phyloP scores from a whole-genome alignment of 768 basidiomycete genomes.

The Paxillus ammoniavirescens region DNA sequence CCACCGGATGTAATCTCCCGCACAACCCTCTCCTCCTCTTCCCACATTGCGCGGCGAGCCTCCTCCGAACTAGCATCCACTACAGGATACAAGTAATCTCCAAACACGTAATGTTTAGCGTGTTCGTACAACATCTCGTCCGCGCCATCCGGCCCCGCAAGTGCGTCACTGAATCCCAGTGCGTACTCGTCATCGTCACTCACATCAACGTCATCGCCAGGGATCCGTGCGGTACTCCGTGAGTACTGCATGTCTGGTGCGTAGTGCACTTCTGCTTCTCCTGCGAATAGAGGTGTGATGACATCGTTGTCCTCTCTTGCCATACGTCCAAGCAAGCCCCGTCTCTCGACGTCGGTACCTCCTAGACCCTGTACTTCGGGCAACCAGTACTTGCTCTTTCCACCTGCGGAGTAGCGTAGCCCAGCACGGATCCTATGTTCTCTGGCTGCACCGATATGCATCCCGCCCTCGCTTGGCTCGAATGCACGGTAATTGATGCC shows the following conservation, averaged over 20 bases:
- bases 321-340: slow-evolving; percentile 25
- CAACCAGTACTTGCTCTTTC: slow-evolving; percentile 93
- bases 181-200: slow-evolving; percentile 35
- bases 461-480: slow-evolving; percentile 90
- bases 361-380: slow-evolving; percentile 57
- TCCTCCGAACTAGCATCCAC: slow-evolving; percentile 77
- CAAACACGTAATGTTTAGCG: slow-evolving; percentile 79
- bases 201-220: slow-evolving; percentile 30
- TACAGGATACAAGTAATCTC: slow-evolving; percentile 87
- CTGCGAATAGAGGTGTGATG: slow-evolving; percentile 70
- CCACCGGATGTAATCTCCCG: slow-evolving; percentile 20
- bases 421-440: slow-evolving; percentile 89
- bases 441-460: slow-evolving; percentile 87
- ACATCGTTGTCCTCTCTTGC: slow-evolving; percentile 48
- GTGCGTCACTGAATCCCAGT: slow-evolving; percentile 24
- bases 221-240: slow-evolving; percentile 15
- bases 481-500: slow-evolving; percentile 97
- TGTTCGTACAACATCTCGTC: slow-evolving; percentile 79
- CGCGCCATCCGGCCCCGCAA: slow-evolving; percentile 53
- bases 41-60: slow-evolving; percentile 29
- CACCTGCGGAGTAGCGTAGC: slow-evolving; percentile 87
- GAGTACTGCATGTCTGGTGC: slow-evolving; percentile 50
- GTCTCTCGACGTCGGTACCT: slow-evolving; percentile 35
- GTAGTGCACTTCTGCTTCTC: slow-evolving; percentile 65
- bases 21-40: slow-evolving; percentile 28